A percentile compares a stretch with the other conserved stretches of the same genome.
These are phyloP conservation scores for Pseudogymnoascus pannorum DNA, from an alignment of 2,329 filamentous ascomycete species.

Conservation along the genomic window DNA sequence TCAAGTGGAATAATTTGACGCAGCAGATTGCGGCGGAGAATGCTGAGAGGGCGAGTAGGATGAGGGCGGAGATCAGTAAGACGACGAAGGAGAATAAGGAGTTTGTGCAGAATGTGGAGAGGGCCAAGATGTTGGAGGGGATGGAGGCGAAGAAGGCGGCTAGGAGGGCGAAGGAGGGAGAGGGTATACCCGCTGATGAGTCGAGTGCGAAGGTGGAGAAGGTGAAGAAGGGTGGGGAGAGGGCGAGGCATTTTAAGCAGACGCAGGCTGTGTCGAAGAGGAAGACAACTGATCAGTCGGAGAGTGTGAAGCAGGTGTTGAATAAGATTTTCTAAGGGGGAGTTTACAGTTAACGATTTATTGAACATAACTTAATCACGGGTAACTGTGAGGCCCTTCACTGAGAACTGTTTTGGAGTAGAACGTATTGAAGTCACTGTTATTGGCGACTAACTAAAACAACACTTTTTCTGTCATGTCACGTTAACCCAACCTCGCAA, in stretches of 20 bases:
- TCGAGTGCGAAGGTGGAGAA: constrained; percentile 21
- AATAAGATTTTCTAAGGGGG: constrained; percentile 54
- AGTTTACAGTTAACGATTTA: constrained; percentile 4
- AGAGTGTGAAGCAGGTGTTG: constrained; percentile 51
- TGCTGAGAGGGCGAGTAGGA: constrained; percentile 66
- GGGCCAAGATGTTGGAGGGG: constrained; percentile 68
- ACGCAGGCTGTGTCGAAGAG: constrained; percentile 48
- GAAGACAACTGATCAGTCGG: constrained; percentile 40
- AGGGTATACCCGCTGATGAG: constrained; percentile 16
- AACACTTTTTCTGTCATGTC: constrained; percentile 8
- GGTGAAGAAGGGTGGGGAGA: constrained; percentile 28
- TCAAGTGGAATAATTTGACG: constrained; percentile 71
- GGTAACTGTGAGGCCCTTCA: background rate
- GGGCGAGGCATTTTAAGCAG: constrained; percentile 57
- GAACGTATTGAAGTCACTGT: constrained; percentile 4
- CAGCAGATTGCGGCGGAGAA: constrained; percentile 77
- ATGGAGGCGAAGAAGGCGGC: constrained; percentile 56
- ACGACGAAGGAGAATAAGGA: constrained; percentile 73
- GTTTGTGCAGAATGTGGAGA: constrained; percentile 73
- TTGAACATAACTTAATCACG: background rate
- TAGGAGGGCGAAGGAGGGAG: constrained; percentile 35
- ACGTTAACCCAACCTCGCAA: constrained; percentile 8
- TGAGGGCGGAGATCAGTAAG: constrained; percentile 71
- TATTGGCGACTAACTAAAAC: constrained; percentile 9
- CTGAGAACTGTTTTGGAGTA: background rate